Conservation (phyloP, 176 grass and related monocot species). For the Elymus sibiricus region DNA sequence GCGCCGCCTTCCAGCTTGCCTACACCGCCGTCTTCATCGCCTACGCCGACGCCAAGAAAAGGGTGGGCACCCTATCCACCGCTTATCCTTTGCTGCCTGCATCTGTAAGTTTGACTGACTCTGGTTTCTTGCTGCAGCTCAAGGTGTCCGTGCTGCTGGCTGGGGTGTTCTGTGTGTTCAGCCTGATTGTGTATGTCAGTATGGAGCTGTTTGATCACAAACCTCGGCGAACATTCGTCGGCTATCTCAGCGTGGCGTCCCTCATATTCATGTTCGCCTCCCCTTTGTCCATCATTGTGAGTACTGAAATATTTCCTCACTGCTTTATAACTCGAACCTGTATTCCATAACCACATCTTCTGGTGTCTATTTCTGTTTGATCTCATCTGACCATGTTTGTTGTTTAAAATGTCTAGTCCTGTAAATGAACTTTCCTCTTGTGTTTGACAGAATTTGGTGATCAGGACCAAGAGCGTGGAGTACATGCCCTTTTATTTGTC, state of each 20-base stretch:
- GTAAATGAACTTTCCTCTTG: neutral
- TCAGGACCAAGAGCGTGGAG: slow-evolving; percentile 80
- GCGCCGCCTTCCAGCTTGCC: slow-evolving; percentile 75
- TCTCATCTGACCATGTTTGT: neutral
- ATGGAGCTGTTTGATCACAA: slow-evolving; percentile 61
- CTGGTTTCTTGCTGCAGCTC: slow-evolving; percentile 42
- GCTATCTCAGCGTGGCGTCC: slow-evolving; percentile 86
- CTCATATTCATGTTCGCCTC: slow-evolving; percentile 97
- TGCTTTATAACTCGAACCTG: neutral
- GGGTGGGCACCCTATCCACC: slow-evolving; percentile 24
- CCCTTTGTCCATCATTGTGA: slow-evolving; percentile 84
- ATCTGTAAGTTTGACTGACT: neutral
- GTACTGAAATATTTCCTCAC: neutral
- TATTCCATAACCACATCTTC: neutral
- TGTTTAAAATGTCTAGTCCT: neutral
- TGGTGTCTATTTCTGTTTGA: no score
- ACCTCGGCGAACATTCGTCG: slow-evolving; percentile 57
- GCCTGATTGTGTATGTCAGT: slow-evolving; percentile 57
- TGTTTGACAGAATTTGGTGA: slow-evolving; percentile 75
- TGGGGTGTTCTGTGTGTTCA: slow-evolving; percentile 41
- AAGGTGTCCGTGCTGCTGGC: slow-evolving; percentile 66
- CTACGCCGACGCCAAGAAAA: slow-evolving; percentile 53
- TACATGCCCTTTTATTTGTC: slow-evolving; percentile 99
- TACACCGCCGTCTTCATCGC: slow-evolving; percentile 74
- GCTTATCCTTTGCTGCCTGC: neutral